These are phyloP conservation scores for Aspergillus pseudonomiae DNA, from an alignment of 2,329 filamentous ascomycete genomes.

Conservation along the genomic window DNA sequence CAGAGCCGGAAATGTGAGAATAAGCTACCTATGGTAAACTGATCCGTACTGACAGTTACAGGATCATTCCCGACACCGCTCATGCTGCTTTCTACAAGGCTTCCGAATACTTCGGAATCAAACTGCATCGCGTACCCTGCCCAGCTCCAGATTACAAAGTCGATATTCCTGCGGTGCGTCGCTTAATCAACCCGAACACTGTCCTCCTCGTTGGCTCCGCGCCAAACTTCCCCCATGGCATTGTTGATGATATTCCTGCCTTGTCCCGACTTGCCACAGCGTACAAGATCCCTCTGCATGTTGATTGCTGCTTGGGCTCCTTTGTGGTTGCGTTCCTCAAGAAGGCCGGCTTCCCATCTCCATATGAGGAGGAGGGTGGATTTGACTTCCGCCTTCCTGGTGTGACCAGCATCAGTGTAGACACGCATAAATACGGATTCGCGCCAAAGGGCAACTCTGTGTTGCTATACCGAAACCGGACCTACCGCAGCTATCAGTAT, in stretches of 20 bases:
- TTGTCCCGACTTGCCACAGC: slow-evolving; percentile 81
- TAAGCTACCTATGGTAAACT: background rate
- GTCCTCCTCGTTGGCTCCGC: slow-evolving; percentile 90
- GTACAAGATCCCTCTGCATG: slow-evolving; percentile 83
- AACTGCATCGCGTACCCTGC: slow-evolving; percentile 83
- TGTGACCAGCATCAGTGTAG: slow-evolving; percentile 92
- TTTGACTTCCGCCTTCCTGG: slow-evolving; percentile 95
- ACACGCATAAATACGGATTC: slow-evolving; percentile 99
- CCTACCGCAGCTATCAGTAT: slow-evolving; percentile 87
- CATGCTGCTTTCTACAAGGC: slow-evolving; percentile 98
- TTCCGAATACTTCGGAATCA: slow-evolving; percentile 94
- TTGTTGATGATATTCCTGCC: slow-evolving; percentile 89
- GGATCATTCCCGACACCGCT: slow-evolving; percentile 90
- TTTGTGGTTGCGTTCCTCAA: slow-evolving; percentile 92
- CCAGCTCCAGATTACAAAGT: slow-evolving; percentile 86
- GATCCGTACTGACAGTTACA: slow-evolving; percentile 40
- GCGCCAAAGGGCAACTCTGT: slow-evolving; percentile 97
- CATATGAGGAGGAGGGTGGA: slow-evolving; percentile 67
- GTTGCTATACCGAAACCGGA: slow-evolving; percentile 80
- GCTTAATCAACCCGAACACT: slow-evolving; percentile 92
- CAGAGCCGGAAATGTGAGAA: slow-evolving; percentile 87
- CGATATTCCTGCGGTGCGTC: slow-evolving; percentile 73
- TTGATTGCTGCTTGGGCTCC: slow-evolving; percentile 96
- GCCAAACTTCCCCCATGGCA: slow-evolving; percentile 97
- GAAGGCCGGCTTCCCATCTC: slow-evolving; percentile 76